Conservation (phyloP, 192 early-diverging fungal species). For the Coemansia sp. region DNA sequence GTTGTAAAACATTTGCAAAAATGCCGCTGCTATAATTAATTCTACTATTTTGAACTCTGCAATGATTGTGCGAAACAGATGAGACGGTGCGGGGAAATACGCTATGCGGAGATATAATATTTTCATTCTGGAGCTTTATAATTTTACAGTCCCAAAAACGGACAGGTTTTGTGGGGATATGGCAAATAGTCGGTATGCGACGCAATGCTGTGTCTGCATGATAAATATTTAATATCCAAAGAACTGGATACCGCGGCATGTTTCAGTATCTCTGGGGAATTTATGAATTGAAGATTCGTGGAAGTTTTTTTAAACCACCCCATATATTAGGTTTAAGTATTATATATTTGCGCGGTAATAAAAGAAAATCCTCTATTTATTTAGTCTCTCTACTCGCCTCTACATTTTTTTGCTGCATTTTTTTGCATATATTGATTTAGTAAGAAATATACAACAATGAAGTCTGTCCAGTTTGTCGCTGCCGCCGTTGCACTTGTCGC, state of each 20-base stretch:
- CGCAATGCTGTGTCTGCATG: background rate
- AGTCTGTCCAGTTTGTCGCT: slow-evolving; percentile 35
- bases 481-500: slow-evolving; percentile 27
- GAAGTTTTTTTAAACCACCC: background rate
- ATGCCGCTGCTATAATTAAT: too few species aligned
- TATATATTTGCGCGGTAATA: background rate
- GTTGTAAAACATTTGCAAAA: too few species aligned
- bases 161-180: background rate
- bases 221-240: background rate
- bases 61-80: background rate
- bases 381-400: background rate
- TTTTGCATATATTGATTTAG: background rate
- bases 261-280: background rate
- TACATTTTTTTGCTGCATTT: slow-evolving; percentile 2
- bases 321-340: background rate
- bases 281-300: background rate
- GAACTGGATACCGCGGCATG: background rate
- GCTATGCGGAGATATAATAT: background rate
- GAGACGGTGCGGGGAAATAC: background rate
- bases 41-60: too few species aligned
- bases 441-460: slow-evolving; percentile 23
- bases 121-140: background rate
- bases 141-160: background rate
- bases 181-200: background rate
- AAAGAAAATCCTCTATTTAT: background rate